Conservation (phyloP, 192 early-diverging fungal genomes). For the Coemansia sp. region DNA sequence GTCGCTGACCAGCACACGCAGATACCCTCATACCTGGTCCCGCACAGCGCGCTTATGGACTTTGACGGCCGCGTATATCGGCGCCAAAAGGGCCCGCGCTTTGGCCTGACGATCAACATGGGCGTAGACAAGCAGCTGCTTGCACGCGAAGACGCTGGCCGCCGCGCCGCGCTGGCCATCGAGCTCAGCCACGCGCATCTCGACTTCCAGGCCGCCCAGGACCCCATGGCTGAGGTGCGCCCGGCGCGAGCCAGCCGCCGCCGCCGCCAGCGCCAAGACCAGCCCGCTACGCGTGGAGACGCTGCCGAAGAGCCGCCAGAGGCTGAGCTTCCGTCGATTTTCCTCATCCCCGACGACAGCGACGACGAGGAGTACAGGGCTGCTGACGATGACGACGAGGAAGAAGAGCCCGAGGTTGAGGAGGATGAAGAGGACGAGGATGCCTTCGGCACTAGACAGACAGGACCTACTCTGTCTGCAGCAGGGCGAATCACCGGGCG, state of each 20-base stretch:
- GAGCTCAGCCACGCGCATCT: conserved; percentile 59
- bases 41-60: conserved; percentile 63
- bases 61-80: conserved; percentile 71
- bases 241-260: conserved; percentile 11
- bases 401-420: conserved; percentile 53
- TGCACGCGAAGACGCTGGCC: conserved; percentile 57
- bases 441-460: background rate
- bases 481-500: background rate
- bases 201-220: conserved; percentile 34
- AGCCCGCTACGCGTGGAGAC: background rate
- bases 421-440: conserved; percentile 45
- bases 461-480: background rate
- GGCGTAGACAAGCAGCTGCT: conserved; percentile 48
- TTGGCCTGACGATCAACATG: conserved; percentile 62
- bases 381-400: conserved; percentile 59
- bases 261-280: background rate
- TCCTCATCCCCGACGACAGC: conserved; percentile 62
- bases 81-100: conserved; percentile 60
- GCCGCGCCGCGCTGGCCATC: conserved; percentile 44
- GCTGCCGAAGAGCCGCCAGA: conserved; percentile 26
- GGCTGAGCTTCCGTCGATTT: conserved; percentile 49
- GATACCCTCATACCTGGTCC: conserved; percentile 69
- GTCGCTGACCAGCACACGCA: conserved; percentile 76
- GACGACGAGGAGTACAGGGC: conserved; percentile 64
- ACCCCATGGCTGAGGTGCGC: conserved; percentile 34